phyloP scores from a whole-genome alignment of 2,329 filamentous ascomycete species.

The Alternaria novae-zelandiae region DNA sequence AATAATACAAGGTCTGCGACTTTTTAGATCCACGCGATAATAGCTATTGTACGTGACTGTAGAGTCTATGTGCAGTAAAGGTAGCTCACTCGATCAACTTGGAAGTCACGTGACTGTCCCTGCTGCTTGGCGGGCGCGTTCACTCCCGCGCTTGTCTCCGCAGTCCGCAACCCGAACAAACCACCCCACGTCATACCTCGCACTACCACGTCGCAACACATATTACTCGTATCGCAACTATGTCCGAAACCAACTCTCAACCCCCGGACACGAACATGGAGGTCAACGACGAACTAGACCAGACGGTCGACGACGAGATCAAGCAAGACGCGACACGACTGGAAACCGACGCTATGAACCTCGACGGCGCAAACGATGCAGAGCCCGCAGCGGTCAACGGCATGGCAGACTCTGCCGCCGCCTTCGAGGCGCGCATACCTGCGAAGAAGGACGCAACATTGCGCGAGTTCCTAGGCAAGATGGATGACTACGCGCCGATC shows the following conservation, averaged over 20 bases:
- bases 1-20: background rate
- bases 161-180: slow-evolving; percentile 7
- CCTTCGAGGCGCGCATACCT: slow-evolving; percentile 69
- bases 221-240: slow-evolving; percentile 22
- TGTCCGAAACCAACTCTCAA: slow-evolving; percentile 42
- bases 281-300: slow-evolving; percentile 49
- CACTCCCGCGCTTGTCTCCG: slow-evolving; percentile 24
- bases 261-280: slow-evolving; percentile 39
- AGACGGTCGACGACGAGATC: slow-evolving; percentile 52
- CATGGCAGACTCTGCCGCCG: slow-evolving; percentile 52
- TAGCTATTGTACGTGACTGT: background rate
- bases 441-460: slow-evolving; percentile 90
- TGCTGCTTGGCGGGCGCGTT: slow-evolving; percentile 10
- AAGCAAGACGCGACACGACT: slow-evolving; percentile 41
- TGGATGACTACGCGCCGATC: slow-evolving; percentile 98
- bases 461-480: slow-evolving; percentile 91
- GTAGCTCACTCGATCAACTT: background rate
- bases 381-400: slow-evolving; percentile 45
- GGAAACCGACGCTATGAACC: slow-evolving; percentile 47
- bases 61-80: background rate
- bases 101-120: background rate
- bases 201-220: slow-evolving; percentile 4
- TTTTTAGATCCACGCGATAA: background rate
- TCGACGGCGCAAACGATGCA: slow-evolving; percentile 50
- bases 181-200: slow-evolving; percentile 13